These are phyloP conservation scores for Aspergillus sclerotioniger DNA, from an alignment of 495 filamentous ascomycete species.

Conservation along the genomic window DNA sequence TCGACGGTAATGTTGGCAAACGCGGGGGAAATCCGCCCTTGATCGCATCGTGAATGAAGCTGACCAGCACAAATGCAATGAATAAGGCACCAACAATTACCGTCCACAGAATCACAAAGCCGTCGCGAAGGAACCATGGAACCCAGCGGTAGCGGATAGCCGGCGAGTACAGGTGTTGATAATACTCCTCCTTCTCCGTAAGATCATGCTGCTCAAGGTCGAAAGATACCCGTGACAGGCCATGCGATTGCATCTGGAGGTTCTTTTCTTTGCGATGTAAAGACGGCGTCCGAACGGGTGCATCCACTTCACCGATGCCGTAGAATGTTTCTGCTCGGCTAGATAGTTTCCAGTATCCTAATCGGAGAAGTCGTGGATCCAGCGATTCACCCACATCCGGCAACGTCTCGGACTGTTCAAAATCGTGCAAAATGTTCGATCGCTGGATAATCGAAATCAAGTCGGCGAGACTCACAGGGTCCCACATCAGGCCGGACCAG, in stretches of 20 bases:
- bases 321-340: constrained; percentile 61
- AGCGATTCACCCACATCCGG: constrained; percentile 45
- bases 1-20: constrained; percentile 58
- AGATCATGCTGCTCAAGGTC: constrained; percentile 44
- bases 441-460: constrained; percentile 70
- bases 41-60: constrained; percentile 69
- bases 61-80: constrained; percentile 70
- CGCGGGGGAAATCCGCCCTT: constrained; percentile 66
- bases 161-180: constrained; percentile 46
- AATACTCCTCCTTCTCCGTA: constrained; percentile 31
- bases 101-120: constrained; percentile 60
- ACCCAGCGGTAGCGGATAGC: constrained; percentile 63
- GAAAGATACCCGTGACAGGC: constrained; percentile 31
- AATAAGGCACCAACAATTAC: constrained; percentile 63
- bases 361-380: constrained; percentile 54
- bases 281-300: constrained; percentile 54
- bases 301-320: constrained; percentile 61
- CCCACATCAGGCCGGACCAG: constrained; percentile 79
- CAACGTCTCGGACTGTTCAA: constrained; percentile 57
- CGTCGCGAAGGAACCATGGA: constrained; percentile 72
- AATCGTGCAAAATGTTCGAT: constrained; percentile 73
- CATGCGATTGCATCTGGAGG: constrained; percentile 31
- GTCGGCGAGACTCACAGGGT: constrained; percentile 76
- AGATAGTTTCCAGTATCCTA: constrained; percentile 79
- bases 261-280: constrained; percentile 40